A percentile compares a stretch with the other conserved stretches of the same genome.
phyloP scores from a whole-genome alignment of 345 rosid genomes.

The Angophora floribunda region DNA sequence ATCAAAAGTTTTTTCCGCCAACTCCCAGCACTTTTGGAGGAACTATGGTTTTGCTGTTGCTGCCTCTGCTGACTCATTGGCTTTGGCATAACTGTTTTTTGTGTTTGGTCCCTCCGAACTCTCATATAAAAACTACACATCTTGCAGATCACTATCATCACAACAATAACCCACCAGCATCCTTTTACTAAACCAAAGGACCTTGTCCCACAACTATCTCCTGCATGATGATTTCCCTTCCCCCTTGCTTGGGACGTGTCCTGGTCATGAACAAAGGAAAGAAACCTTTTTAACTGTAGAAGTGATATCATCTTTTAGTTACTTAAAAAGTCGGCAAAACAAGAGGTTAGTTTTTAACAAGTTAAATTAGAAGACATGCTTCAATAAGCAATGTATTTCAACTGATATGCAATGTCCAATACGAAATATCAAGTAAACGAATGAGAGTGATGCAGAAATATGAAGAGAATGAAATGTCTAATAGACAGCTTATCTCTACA shows the following conservation, averaged over 20 bases:
- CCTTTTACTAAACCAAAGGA: conserved; percentile 16
- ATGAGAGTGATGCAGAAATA: background rate
- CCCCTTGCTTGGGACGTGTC: conserved; percentile 8
- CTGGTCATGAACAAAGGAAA: conserved; percentile 9
- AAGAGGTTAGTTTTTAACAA: background rate
- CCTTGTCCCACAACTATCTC: conserved; percentile 8
- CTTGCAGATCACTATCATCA: conserved; percentile 22
- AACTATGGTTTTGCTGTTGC: conserved; percentile 33
- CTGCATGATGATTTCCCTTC: background rate
- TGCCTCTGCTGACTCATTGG: conserved; percentile 38
- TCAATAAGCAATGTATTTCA: background rate
- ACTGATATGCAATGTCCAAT: background rate
- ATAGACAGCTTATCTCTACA: background rate
- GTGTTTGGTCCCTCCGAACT: conserved; percentile 13
- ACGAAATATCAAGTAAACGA: background rate
- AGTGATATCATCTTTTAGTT: background rate
- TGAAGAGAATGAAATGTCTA: background rate
- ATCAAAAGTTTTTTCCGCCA: conserved; percentile 66
- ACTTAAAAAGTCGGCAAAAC: background rate
- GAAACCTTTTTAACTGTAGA: background rate
- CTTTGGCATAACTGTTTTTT: conserved; percentile 12
- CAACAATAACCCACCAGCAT: conserved; percentile 46
- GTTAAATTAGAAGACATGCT: background rate
- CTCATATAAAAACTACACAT: conserved; percentile 16
- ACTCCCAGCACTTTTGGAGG: conserved; percentile 48